phyloP scores from a whole-genome alignment of 371 early-diverging fungal species.

The Mucor racemosus region DNA sequence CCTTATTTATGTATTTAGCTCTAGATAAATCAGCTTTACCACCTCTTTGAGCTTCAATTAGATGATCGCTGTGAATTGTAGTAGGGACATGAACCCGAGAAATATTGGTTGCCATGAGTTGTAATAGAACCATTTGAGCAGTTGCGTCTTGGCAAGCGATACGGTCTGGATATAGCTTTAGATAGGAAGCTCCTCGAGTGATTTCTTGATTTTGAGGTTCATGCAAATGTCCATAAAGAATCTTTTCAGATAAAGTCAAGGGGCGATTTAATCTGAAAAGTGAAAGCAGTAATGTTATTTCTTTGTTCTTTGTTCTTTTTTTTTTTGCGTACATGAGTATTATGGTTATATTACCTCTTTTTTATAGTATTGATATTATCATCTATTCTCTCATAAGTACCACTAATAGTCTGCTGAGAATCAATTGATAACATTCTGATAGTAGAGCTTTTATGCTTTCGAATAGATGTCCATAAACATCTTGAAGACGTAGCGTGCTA shows the following conservation, averaged over 20 bases:
- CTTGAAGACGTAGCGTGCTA: not conserved
- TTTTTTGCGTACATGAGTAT: not conserved
- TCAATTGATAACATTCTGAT: not conserved
- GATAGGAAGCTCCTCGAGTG: conserved; percentile 85
- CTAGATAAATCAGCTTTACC: conserved; percentile 85
- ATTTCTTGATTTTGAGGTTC: conserved; percentile 83
- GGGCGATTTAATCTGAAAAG: conserved; percentile 66
- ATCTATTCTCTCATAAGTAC: conserved; percentile 55
- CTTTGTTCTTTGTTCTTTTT: not conserved
- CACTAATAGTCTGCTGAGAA: not conserved
- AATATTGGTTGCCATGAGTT: conserved; percentile 95
- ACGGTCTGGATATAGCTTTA: conserved; percentile 92
- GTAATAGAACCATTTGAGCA: conserved; percentile 96
- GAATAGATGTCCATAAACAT: not conserved
- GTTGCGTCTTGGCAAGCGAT: conserved; percentile 98
- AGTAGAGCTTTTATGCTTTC: not conserved
- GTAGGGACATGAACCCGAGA: conserved; percentile 90
- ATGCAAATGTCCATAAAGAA: conserved; percentile 94
- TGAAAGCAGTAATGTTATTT: not conserved
- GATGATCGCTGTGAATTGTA: conserved; percentile 96
- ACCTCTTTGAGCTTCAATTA: conserved; percentile 93
- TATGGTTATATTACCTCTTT: conserved; percentile 68
- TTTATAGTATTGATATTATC: conserved; percentile 88
- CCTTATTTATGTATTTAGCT: conserved; percentile 88
- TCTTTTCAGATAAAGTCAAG: conserved; percentile 93